Percentiles rank a stretch among this genome's conserved stretches.
Evolutionary conservation across 352 stramenopile genomes (phyloP).

Genomic region (Peronosclerospora sorghi): DNA sequence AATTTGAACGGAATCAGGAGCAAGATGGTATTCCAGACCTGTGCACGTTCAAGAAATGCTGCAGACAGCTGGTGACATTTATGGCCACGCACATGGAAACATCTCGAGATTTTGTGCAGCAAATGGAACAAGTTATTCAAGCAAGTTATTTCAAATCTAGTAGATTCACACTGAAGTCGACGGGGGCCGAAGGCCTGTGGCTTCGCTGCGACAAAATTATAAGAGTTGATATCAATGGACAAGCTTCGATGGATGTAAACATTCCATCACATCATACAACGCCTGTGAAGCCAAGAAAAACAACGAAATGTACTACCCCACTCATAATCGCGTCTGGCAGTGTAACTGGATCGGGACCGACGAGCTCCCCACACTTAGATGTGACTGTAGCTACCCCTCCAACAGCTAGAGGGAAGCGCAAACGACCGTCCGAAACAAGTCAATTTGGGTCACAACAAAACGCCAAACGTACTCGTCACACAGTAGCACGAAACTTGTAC

Average conservation of each 20-base stretch:
- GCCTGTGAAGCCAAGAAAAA: no score
- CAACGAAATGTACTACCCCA: no score
- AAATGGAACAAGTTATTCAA: constrained; percentile 56
- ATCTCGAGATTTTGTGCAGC: constrained; percentile 31
- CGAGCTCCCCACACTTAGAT: constrained; percentile 14
- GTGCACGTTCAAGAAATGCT: constrained; percentile 35
- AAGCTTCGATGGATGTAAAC: not conserved
- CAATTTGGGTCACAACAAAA: not conserved
- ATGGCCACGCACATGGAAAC: constrained; percentile 44
- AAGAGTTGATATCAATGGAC: not conserved
- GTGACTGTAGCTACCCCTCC: constrained; percentile 3
- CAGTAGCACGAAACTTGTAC: constrained; percentile 17
- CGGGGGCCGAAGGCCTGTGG: constrained; percentile 8
- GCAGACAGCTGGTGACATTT: constrained; percentile 34
- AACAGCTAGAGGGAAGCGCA: constrained; percentile 12
- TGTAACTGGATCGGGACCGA: constrained; percentile 1
- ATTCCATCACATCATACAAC: constrained; percentile 1
- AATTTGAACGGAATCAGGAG: constrained; percentile 7
- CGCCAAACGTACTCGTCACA: constrained; percentile 8
- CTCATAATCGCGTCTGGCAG: constrained; percentile 1
- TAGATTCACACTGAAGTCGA: constrained; percentile 16
- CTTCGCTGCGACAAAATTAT: constrained; percentile 3
- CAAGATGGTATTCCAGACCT: constrained; percentile 9
- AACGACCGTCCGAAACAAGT: constrained; percentile 9
- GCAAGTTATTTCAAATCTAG: constrained; percentile 35